Base-by-base conservation (phyloP, 2,329 filamentous ascomycete species). In the Aspergillus luchuensis region DNA sequence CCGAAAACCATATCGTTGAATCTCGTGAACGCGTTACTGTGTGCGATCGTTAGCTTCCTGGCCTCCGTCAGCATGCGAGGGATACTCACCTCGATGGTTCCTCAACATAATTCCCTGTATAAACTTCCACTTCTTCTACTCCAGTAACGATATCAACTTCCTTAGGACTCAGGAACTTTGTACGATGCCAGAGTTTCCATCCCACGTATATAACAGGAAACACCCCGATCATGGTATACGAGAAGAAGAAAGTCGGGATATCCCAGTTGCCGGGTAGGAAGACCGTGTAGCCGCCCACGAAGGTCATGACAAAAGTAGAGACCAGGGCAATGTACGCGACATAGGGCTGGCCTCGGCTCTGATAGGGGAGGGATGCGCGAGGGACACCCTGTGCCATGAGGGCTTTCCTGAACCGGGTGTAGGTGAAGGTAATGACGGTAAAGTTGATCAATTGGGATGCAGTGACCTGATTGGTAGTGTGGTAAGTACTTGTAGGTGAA, bases 371-470 rank as follows among this genome's bases (percentile, higher is more conserved):
- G 0, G 81, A 82, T 39, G 87, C 81, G 5, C 90, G 84, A 64
- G 86, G 83, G 30, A 93, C 80, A 0, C 89, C 89, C 70, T 94
- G 91, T 0, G 82, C 88, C 25, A 83, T 79, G 55, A 90, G 82
- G 0, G 91, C 90, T 53, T 87, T 86, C 72, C 89, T 81, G 74
- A 91, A 95, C 60, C 85, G 85, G 59, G 93, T 78, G 74, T 91
- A 94, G 0, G 89, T 89, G 59, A 87, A 82, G 68, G 86, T 87
- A 71, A 91, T 88, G 66, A 87, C 85, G 43, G 82, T 82, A 76
- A 89, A 92, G 71, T 90, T 90, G 76, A 92, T 88, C 13, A 92
- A 82, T 69, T 91, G 88, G 1, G 89, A 90, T 0, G 90, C 89
- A 10, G 90, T 92, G 17, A 91, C 79, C 78, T 79, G 30, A 25